A percentile compares a stretch with the other conserved stretches of the same genome.
Evolutionary conservation across 176 grass and related monocot genomes (phyloP).

Genomic region (Cenchrus fungigraminus): DNA sequence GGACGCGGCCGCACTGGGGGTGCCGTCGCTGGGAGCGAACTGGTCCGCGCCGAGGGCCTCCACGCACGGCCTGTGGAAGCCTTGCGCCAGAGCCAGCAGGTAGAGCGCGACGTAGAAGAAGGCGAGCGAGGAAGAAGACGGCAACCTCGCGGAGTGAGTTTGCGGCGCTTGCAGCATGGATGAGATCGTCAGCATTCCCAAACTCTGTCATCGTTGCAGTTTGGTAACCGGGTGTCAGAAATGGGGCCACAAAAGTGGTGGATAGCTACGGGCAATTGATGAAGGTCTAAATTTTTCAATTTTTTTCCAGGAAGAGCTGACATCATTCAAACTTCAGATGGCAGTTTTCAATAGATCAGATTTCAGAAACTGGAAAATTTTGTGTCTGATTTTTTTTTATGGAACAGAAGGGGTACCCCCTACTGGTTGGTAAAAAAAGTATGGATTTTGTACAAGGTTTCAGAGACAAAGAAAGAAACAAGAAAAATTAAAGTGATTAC

Average conservation of each 20-base stretch:
- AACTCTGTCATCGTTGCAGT: conserved; percentile 40
- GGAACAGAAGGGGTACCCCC: too few relatives aligned
- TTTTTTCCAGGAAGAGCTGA: too few relatives aligned
- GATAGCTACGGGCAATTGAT: background rate
- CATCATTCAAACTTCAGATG: too few relatives aligned
- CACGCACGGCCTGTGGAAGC: conserved; percentile 59
- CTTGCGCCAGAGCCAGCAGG: conserved; percentile 60
- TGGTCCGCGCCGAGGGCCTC: conserved; percentile 77
- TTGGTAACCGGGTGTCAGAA: background rate
- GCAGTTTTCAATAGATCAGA: too few relatives aligned
- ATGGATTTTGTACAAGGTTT: too few relatives aligned
- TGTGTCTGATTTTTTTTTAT: too few relatives aligned
- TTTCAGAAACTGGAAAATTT: background rate
- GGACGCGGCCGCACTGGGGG: conserved; percentile 1
- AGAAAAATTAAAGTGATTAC: too few relatives aligned
- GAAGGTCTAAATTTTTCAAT: too few relatives aligned
- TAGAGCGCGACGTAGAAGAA: conserved; percentile 65
- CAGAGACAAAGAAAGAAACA: too few relatives aligned
- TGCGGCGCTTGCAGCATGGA: conserved; percentile 28
- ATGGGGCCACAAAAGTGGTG: background rate
- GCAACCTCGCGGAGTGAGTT: background rate
- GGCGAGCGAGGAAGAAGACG: background rate
- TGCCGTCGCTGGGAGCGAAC: conserved; percentile 32
- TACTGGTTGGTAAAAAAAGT: too few relatives aligned
- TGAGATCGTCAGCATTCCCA: conserved; percentile 63